A percentile compares a stretch with the other conserved stretches of the same genome.
phyloP scores from a whole-genome alignment of 2,329 filamentous ascomycete genomes.

The Pseudogymnoascus sp. region DNA sequence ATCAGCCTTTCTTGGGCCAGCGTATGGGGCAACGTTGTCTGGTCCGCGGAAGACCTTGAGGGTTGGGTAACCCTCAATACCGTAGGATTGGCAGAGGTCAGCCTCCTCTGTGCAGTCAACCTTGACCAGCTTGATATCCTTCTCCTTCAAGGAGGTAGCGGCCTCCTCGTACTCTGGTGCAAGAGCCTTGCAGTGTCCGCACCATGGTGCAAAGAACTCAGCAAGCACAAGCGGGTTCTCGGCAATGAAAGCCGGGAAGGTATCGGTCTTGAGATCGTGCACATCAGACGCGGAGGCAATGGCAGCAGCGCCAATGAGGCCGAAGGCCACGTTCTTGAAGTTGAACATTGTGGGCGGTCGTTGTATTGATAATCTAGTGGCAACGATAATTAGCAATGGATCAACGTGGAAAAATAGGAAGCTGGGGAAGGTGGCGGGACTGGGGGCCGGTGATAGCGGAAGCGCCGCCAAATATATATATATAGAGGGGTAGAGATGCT shows the following conservation, averaged over 20 bases:
- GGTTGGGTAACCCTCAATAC: conserved; percentile 96
- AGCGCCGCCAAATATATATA: not conserved
- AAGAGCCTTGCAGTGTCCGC: conserved; percentile 94
- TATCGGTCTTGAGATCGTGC: conserved; percentile 72
- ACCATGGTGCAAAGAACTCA: conserved; percentile 97
- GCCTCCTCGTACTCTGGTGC: conserved; percentile 86
- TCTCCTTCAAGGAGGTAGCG: conserved; percentile 75
- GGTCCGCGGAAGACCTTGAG: conserved; percentile 96
- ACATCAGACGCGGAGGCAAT: conserved; percentile 71
- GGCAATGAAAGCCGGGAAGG: conserved; percentile 79
- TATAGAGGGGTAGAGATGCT: not conserved
- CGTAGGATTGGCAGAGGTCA: conserved; percentile 81
- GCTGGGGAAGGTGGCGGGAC: conserved; percentile 4
- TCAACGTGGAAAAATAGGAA: not conserved
- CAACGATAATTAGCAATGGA: not conserved
- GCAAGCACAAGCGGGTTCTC: conserved; percentile 82
- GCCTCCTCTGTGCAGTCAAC: conserved; percentile 92
- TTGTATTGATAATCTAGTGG: conserved; percentile 1
- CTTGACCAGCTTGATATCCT: conserved; percentile 78
- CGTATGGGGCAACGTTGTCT: conserved; percentile 74
- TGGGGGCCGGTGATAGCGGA: not conserved
- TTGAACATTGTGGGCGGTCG: conserved; percentile 22
- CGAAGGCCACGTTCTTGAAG: conserved; percentile 25
- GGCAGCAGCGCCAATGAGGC: conserved; percentile 33
- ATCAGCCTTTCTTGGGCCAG: conserved; percentile 80